Evolutionary conservation across 345 rosid species (phyloP).

Genomic region (Boechera divaricarpa): DNA sequence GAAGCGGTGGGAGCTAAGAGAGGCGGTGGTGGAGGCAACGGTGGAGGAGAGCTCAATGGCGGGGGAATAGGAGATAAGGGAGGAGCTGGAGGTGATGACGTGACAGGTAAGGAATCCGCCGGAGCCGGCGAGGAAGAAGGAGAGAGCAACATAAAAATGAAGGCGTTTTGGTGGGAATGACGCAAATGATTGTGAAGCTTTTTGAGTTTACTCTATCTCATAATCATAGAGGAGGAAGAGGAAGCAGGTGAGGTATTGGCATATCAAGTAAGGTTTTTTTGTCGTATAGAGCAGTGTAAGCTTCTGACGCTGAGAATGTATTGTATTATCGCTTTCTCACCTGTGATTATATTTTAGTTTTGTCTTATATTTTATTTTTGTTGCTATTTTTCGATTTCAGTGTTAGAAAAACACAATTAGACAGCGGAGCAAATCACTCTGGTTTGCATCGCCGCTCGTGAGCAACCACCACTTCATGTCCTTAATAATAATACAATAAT

Average conservation of each 20-base stretch:
- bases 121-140: conserved; percentile 42
- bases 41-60: conserved; percentile 33
- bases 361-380: too few species aligned
- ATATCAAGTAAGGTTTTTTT: background rate
- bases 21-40: conserved; percentile 20
- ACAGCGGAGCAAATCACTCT: conserved; percentile 39
- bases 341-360: background rate
- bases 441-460: conserved; percentile 32
- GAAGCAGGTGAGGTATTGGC: conserved; percentile 36
- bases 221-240: background rate
- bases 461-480: conserved; percentile 19
- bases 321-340: conserved; percentile 30
- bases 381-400: conserved; percentile 4
- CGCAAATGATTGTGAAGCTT: background rate
- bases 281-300: conserved; percentile 42
- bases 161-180: background rate
- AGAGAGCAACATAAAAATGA: conserved; percentile 38
- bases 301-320: conserved; percentile 40
- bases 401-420: background rate
- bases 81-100: conserved; percentile 39
- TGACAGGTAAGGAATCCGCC: conserved; percentile 4
- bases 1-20: conserved; percentile 28
- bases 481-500: conserved; percentile 4
- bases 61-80: conserved; percentile 20
- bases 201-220: background rate